Conservation (phyloP, 306 rosid species). For the Fragaria ananassa region DNA sequence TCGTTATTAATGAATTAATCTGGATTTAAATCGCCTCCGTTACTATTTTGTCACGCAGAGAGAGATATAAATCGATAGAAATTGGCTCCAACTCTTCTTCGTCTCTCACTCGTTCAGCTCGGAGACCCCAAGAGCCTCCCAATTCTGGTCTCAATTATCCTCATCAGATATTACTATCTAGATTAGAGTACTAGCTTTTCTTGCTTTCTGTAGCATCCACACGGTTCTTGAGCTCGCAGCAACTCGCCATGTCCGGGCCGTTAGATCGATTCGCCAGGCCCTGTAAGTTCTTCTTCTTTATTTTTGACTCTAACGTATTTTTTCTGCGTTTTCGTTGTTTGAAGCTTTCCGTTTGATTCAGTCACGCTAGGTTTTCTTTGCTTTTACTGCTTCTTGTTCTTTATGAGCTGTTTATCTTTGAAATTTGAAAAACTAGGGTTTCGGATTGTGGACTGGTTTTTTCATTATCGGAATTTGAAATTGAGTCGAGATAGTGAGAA, state of each 20-base stretch:
- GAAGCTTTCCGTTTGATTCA: neutral
- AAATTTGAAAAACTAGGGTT: neutral
- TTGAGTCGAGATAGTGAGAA: neutral
- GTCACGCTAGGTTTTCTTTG: neutral
- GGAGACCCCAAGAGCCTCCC: neutral
- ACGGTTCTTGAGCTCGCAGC: slow-evolving; percentile 11
- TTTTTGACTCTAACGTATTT: neutral
- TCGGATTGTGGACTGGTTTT: neutral
- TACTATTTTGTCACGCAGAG: neutral
- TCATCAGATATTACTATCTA: neutral
- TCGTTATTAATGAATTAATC: neutral
- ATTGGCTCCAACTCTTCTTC: neutral
- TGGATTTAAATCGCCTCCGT: neutral
- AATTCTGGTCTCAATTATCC: neutral
- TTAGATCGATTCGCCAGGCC: slow-evolving; percentile 85
- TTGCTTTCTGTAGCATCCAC: neutral
- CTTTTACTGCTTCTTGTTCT: neutral
- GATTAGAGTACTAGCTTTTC: slow-evolving; percentile 16
- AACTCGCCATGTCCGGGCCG: slow-evolving; percentile 64
- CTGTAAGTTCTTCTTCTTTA: slow-evolving; percentile 45
- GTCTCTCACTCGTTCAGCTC: slow-evolving; percentile 2
- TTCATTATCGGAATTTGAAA: no score
- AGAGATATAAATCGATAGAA: neutral
- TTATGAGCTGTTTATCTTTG: neutral
- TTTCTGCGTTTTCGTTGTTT: neutral